Evolutionary conservation across 768 basidiomycete genomes (phyloP), one percentile per base, ranked within the genome.

Genomic region (Peribolospora kevripleyi): DNA sequence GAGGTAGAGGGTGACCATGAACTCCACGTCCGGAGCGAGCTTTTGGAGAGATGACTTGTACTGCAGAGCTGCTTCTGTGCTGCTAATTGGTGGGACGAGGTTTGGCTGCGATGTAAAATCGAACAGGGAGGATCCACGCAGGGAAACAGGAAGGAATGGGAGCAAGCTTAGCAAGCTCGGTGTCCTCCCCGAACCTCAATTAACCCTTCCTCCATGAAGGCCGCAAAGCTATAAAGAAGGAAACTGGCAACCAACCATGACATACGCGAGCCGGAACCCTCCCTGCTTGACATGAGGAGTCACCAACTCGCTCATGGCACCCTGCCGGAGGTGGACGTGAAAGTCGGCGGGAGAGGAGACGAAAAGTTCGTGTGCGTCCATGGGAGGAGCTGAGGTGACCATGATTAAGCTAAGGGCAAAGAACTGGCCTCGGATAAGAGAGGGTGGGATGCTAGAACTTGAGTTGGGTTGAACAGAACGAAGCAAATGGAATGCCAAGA

Each of bases 1-100:
- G n/a, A 98, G 76, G 69, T 97, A 98, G 47, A 98, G 72, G 1
- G 90, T 91, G 84, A 97, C 91, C 38, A 98, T 73, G 70, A 85
- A 91, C 68, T 87, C 78, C 13, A 83, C 78, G 54, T 70, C 68
- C 10, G 84, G 76, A 50, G 85, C 84, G 57, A 93, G 78, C 46
- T 65, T 69, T 64, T 84, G 72, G 41, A 98, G 75, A 38, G 77
- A 70, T 13, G 75, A 70, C 65, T 80, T 81, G 72, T 98, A 98
- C 53, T 74, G 71, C 48, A 93, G 61, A 1, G 88, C 90, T 61
- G 78, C 55, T 8, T 46, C 53, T 1, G 62, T 60, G 6, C 56
- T 59, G 2, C 60, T 61, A 10, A 64, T 42, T 8, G 63, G 64
- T 37, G 62, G 63, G 36, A 60, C 43, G 13, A 63, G 57, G 53